Evolutionary conservation across 352 stramenopile species (phyloP).

Genomic region (Globisporangium viniferum): DNA sequence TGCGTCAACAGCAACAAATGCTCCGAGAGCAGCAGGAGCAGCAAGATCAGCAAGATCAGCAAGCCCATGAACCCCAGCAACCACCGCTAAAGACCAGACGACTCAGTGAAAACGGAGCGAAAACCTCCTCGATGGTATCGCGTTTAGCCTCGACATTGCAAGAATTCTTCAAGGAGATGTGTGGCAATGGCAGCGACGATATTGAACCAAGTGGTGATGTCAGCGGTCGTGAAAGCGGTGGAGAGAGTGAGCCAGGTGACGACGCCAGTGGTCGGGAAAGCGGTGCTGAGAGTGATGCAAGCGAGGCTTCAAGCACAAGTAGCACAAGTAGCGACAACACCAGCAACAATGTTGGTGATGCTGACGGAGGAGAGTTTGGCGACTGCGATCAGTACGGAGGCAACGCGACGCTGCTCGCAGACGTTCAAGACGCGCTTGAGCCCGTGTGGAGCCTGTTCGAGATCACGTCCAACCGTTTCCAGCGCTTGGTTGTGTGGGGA

Average conservation of each 20-base stretch:
- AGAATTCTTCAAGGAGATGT: constrained; percentile 6
- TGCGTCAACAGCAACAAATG: neutral
- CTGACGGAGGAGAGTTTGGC: neutral
- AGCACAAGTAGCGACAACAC: neutral
- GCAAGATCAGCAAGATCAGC: constrained; percentile 1
- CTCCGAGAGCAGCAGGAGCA: neutral
- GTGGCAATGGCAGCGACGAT: neutral
- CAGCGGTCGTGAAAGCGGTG: neutral
- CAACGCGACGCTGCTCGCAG: constrained; percentile 13
- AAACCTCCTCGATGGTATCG: neutral
- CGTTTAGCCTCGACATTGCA: constrained; percentile 1
- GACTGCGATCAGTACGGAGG: constrained; percentile 1
- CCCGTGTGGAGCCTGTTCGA: constrained; percentile 12
- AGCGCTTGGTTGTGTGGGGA: constrained; percentile 4
- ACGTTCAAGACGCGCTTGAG: constrained; percentile 15
- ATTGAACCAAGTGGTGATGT: neutral
- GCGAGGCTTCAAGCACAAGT: neutral
- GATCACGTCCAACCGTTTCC: constrained; percentile 11
- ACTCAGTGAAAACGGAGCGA: constrained; percentile 8
- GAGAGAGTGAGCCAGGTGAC: neutral
- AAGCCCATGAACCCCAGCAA: constrained; percentile 7
- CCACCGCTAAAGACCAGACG: constrained; percentile 13
- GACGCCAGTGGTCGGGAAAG: neutral
- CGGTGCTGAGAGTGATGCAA: constrained; percentile 1
- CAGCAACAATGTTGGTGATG: neutral